Percentiles rank a stretch among this genome's conserved stretches.
phyloP scores from a whole-genome alignment of 176 grass and related monocot species.

The Rhynchospora pubera region DNA sequence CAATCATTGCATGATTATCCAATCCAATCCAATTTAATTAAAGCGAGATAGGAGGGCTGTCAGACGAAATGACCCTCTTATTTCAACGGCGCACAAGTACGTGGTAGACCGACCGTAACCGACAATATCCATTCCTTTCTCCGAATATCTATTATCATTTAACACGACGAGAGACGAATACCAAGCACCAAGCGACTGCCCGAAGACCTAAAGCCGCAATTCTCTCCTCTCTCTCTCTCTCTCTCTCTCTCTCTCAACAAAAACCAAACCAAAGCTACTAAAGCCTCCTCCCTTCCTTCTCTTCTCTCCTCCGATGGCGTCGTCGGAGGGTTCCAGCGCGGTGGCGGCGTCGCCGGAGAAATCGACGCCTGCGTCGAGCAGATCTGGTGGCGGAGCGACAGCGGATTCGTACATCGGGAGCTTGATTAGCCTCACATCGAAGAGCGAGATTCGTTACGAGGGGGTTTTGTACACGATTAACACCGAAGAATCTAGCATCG shows the following conservation, averaged over 20 bases:
- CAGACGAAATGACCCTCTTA: not conserved
- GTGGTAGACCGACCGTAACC: not conserved
- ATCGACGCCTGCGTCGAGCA: not conserved
- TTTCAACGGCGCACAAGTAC: not conserved
- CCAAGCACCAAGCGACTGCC: not conserved
- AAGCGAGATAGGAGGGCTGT: not conserved
- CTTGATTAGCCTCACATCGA: constrained; percentile 83
- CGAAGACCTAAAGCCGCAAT: constrained; percentile 14
- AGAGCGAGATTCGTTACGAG: constrained; percentile 97
- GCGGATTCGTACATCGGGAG: constrained; percentile 79
- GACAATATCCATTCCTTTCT: not conserved
- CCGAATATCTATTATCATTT: constrained; percentile 13
- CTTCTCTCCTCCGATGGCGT: constrained; percentile 13
- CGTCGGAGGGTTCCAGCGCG: constrained; percentile 17
- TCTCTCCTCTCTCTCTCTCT: not conserved
- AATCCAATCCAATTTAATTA: not conserved
- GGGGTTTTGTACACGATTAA: constrained; percentile 96
- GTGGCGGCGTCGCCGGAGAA: constrained; percentile 19
- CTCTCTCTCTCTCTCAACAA: not conserved
- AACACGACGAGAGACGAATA: not conserved
- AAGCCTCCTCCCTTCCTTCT: not conserved
- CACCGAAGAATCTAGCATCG: constrained; percentile 93
- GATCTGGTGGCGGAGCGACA: constrained; percentile 12
- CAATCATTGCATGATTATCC: too few relatives aligned
- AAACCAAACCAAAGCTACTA: not conserved